phyloP scores from a whole-genome alignment of 2,329 filamentous ascomycete species.

The Talaromyces sp. region DNA sequence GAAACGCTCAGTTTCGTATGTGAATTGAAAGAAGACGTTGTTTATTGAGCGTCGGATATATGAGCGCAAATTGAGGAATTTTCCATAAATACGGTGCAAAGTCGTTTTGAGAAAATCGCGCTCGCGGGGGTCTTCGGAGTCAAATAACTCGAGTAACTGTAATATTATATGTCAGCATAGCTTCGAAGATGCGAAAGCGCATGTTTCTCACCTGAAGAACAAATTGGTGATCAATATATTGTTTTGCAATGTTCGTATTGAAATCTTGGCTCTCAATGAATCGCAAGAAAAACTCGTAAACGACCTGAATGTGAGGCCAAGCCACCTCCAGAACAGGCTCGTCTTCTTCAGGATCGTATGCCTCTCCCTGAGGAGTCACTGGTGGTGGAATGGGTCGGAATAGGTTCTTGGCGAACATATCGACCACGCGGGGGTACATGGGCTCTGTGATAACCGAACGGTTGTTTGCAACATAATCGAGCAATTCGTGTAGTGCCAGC shows the following conservation, averaged over 20 bases:
- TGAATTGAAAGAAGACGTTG: conserved; percentile 99
- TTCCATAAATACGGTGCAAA: conserved; percentile 95
- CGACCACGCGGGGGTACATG: conserved; percentile 97
- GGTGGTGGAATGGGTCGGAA: conserved; percentile 96
- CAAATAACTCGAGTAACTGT: conserved; percentile 90
- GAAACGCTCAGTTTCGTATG: conserved; percentile 97
- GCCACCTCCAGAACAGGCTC: conserved; percentile 97
- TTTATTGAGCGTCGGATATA: conserved; percentile 99
- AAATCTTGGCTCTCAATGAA: conserved; percentile 99
- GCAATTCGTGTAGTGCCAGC: conserved; percentile 87
- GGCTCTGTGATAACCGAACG: conserved; percentile 97
- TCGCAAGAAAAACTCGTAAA: conserved; percentile 97
- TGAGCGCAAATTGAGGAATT: conserved; percentile 95
- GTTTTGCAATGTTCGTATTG: conserved; percentile 99
- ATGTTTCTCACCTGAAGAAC: conserved; percentile 67
- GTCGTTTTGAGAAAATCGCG: conserved; percentile 98
- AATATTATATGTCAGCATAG: conserved; percentile 19
- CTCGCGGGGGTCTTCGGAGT: conserved; percentile 95
- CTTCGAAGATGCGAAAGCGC: neutral
- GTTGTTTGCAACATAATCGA: conserved; percentile 98
- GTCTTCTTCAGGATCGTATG: conserved; percentile 97
- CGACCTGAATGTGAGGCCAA: conserved; percentile 98
- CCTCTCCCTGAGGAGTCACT: conserved; percentile 95
- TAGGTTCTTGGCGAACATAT: conserved; percentile 99
- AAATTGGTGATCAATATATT: conserved; percentile 97